Conservation (phyloP, 192 early-diverging fungal species). For the Backusella macrospora region DNA sequence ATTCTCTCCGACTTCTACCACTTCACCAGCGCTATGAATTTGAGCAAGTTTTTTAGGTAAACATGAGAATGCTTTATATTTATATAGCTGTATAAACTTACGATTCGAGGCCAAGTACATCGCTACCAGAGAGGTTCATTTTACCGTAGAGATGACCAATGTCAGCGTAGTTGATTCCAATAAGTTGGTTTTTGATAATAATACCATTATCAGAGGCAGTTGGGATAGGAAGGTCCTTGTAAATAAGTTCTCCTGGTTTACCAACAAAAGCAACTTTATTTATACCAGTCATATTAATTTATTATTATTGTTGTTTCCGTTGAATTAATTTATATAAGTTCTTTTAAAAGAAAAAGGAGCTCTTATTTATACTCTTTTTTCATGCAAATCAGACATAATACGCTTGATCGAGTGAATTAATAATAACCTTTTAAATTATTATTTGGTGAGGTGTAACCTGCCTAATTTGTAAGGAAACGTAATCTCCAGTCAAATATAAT, state of each 20-base stretch:
- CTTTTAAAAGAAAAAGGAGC: too few relatives aligned
- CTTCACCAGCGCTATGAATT: slow-evolving; percentile 68
- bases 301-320: too few relatives aligned
- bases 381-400: too few relatives aligned
- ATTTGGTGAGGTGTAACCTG: too few relatives aligned
- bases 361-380: too few relatives aligned
- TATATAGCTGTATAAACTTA: background rate
- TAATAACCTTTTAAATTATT: too few relatives aligned
- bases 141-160: slow-evolving; percentile 85
- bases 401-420: too few relatives aligned
- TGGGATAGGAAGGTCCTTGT: slow-evolving; percentile 53
- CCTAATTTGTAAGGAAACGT: too few relatives aligned
- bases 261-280: slow-evolving; percentile 34
- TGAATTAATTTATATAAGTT: too few relatives aligned
- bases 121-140: slow-evolving; percentile 67
- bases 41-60: too few relatives aligned
- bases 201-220: slow-evolving; percentile 54
- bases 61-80: background rate
- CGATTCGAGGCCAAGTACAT: slow-evolving; percentile 77
- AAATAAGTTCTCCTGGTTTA: slow-evolving; percentile 58
- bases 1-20: slow-evolving; percentile 72
- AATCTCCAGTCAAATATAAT: too few relatives aligned
- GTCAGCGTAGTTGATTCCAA: slow-evolving; percentile 84
- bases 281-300: background rate
- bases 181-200: slow-evolving; percentile 64